These are phyloP conservation scores for Scheffersomyces titani DNA, from an alignment of 1,139 yeast genomes.

Conservation along the genomic window DNA sequence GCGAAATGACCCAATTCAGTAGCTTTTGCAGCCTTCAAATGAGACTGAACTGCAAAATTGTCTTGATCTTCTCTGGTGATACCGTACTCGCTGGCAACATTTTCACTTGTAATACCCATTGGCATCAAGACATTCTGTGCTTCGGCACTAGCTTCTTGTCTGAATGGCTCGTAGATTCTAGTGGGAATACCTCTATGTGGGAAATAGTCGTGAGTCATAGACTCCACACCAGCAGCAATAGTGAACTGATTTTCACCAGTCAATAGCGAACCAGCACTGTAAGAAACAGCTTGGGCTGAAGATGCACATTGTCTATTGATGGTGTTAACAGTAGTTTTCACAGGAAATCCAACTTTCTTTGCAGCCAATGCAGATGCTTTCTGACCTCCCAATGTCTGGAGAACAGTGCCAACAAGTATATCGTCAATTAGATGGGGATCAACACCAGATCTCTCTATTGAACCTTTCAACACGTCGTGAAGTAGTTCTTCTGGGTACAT, in stretches of 20 bases:
- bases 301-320: constrained; percentile 45
- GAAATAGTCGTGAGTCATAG: constrained; percentile 45
- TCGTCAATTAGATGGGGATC: constrained; percentile 29
- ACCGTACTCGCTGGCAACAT: constrained; percentile 33
- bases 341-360: constrained; percentile 36
- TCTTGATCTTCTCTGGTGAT: constrained; percentile 42
- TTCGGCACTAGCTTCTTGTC: constrained; percentile 17
- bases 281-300: constrained; percentile 40
- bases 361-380: constrained; percentile 31
- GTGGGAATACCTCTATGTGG: constrained; percentile 40
- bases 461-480: constrained; percentile 28
- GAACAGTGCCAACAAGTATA: constrained; percentile 30
- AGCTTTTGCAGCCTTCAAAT: constrained; percentile 36
- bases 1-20: constrained; percentile 35
- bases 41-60: constrained; percentile 36
- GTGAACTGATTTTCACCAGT: constrained; percentile 34
- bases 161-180: constrained; percentile 23
- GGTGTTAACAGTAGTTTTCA: constrained; percentile 37
- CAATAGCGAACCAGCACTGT: constrained; percentile 31
- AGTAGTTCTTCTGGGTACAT: constrained; percentile 39
- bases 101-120: constrained; percentile 40
- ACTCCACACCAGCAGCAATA: constrained; percentile 47
- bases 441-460: constrained; percentile 25
- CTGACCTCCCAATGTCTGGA: constrained; percentile 34
- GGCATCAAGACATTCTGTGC: constrained; percentile 37